A percentile compares a stretch with the other conserved stretches of the same genome.
phyloP scores from a whole-genome alignment of 1,284 basidiomycete species.

The Bjerkandera adusta region DNA sequence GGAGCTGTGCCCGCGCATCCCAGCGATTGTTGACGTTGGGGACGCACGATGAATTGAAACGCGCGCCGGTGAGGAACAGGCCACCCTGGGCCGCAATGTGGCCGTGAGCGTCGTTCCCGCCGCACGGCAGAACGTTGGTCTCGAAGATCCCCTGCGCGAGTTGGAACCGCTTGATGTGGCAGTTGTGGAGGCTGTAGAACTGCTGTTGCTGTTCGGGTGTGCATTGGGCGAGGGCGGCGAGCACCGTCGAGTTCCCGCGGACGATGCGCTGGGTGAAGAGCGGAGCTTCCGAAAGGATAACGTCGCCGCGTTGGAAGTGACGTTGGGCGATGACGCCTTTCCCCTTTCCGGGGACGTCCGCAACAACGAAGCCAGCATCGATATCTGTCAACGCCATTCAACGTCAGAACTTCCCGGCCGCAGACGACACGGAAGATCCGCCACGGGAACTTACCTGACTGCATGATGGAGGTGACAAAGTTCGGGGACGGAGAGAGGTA shows the following conservation, averaged over 20 bases:
- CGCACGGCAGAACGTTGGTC: slow-evolving; percentile 24
- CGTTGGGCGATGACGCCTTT: slow-evolving; percentile 12
- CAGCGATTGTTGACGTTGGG: slow-evolving; percentile 19
- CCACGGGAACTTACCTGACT: too few species aligned
- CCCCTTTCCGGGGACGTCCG: slow-evolving; percentile 13
- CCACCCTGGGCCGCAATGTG: slow-evolving; percentile 13
- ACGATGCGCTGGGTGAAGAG: slow-evolving; percentile 12
- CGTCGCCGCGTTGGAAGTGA: slow-evolving; percentile 11
- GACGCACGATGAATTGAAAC: slow-evolving; percentile 20
- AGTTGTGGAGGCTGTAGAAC: slow-evolving; percentile 14
- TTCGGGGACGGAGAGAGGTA: too few species aligned
- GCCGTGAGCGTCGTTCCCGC: slow-evolving; percentile 16
- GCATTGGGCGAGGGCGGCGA: slow-evolving; percentile 6
- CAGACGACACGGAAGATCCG: too few species aligned
- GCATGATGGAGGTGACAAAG: too few species aligned
- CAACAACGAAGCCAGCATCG: slow-evolving; percentile 9
- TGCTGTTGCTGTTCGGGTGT: background rate
- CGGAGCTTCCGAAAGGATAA: slow-evolving; percentile 13
- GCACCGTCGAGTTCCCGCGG: slow-evolving; percentile 4
- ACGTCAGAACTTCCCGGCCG: too few species aligned
- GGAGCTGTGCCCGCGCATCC: slow-evolving; percentile 9
- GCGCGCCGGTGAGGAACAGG: slow-evolving; percentile 17
- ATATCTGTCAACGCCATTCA: too few species aligned
- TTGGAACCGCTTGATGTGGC: slow-evolving; percentile 2
- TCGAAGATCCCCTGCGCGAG: slow-evolving; percentile 18